Evolutionary conservation across 768 basidiomycete genomes (phyloP), one percentile per base, ranked within the genome.

Genomic region (Coprinellus aureogranulatus): DNA sequence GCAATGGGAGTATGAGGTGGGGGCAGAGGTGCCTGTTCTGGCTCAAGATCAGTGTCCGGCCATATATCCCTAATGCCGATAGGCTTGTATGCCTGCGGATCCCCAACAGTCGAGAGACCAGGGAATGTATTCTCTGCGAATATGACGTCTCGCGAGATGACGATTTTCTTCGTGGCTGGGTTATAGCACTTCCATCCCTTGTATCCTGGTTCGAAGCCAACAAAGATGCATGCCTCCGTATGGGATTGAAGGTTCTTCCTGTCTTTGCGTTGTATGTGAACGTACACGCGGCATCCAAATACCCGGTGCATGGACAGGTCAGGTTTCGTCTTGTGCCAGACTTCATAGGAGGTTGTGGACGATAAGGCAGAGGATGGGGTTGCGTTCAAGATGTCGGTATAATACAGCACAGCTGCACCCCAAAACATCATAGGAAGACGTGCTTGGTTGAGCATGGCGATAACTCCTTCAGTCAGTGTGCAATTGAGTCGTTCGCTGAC

Each of bases 141-240:
- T 8, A 44, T 22, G 18, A 44, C 41, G 26, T 49, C 25, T 25
- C 47, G 28, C 6, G 28, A 16, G 9, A 49, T 27, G 16, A 12
- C 8, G 25, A 30, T 23, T 6, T 12, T 49, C 16, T 26, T 26
- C 16, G 25, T 26, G 11, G n/a, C 28, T 14, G 23, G 28, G 23
- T 49, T 49, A n/a, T 30, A 49, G 47, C 11, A 16, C 23, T 49
- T 49, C 47, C 47, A 49, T 4, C 47, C 47, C n/a, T 49, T 49
- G 28, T 49, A 49, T 5, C 47, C 47, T 16, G 11, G 12, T 49
- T 16, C 8, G 28, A 30, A 52, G 4, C 26, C 50, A 52, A 30
- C 18, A 25, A 52, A 52, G 50, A 52, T 34, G 28, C 28, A 52
- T 22, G 31, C 28, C 10, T 11, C 20, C 26, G 11, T 31, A 14